These are phyloP conservation scores for Trichoderma pleuroti DNA, from an alignment of 2,329 filamentous ascomycete species.

Conservation along the genomic window DNA sequence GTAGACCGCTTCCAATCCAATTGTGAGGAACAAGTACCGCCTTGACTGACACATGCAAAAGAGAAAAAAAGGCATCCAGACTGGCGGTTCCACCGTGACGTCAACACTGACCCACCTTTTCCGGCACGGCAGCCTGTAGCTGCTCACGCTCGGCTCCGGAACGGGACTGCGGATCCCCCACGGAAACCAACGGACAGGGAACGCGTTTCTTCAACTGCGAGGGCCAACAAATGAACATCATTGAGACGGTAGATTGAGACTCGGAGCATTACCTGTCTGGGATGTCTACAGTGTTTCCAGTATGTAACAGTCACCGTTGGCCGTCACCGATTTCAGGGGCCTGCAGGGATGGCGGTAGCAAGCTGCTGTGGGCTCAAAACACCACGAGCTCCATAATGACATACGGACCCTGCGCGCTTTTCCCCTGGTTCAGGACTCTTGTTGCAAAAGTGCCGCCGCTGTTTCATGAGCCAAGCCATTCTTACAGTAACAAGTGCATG, in stretches of 20 bases:
- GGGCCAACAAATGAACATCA: neutral
- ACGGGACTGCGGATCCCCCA: constrained; percentile 3
- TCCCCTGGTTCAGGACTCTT: neutral
- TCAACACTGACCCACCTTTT: constrained; percentile 24
- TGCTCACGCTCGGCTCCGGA: constrained; percentile 28
- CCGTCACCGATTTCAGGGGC: neutral
- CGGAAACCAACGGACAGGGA: constrained; percentile 12
- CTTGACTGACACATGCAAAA: neutral
- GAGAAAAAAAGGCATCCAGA: neutral
- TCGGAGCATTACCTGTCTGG: neutral
- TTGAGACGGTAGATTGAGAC: neutral
- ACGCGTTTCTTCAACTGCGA: neutral
- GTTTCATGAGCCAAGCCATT: neutral
- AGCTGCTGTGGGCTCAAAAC: neutral
- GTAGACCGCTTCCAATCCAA: neutral
- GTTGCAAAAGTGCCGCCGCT: neutral
- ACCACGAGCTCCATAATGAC: constrained; percentile 12
- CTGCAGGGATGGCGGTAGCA: neutral
- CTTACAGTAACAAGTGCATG: neutral
- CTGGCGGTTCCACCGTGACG: constrained; percentile 28
- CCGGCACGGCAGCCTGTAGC: constrained; percentile 30
- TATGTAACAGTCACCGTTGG: neutral
- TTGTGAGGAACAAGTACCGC: neutral
- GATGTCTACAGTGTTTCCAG: neutral
- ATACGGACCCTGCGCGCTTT: neutral